These are phyloP conservation scores for Aspergillus sp. DNA, from an alignment of 2,329 filamentous ascomycete species.

Conservation along the genomic window DNA sequence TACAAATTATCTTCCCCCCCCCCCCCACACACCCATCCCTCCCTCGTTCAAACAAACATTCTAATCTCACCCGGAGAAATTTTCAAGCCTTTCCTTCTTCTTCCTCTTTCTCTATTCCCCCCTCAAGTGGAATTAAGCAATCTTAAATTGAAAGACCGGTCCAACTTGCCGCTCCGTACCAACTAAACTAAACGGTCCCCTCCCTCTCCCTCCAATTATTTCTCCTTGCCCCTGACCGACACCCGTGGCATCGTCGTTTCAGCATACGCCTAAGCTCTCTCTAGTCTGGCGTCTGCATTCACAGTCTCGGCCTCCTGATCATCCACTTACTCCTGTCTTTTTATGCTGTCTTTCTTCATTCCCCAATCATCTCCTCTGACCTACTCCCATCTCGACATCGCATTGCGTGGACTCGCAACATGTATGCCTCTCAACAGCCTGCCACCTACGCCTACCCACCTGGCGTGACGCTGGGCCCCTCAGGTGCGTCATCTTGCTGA, in stretches of 20 bases:
- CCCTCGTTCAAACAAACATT: slow-evolving; percentile 1
- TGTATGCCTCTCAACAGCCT: slow-evolving; percentile 35
- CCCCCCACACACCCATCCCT: background rate
- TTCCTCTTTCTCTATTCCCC: background rate
- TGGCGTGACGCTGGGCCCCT: slow-evolving; percentile 34
- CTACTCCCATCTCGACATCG: slow-evolving; percentile 16
- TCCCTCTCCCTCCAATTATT: slow-evolving; percentile 16
- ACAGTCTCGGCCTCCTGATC: slow-evolving; percentile 12
- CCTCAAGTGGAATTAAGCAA: slow-evolving; percentile 7
- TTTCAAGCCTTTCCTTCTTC: background rate
- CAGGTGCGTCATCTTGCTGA: slow-evolving; percentile 35
- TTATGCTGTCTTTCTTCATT: slow-evolving; percentile 13
- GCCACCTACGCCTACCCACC: slow-evolving; percentile 35
- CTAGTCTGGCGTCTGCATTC: slow-evolving; percentile 9
- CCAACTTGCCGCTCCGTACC: slow-evolving; percentile 7
- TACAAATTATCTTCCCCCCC: background rate
- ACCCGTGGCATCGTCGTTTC: slow-evolving; percentile 28
- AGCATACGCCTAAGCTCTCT: slow-evolving; percentile 16
- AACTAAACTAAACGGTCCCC: slow-evolving; percentile 11
- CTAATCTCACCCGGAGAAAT: background rate
- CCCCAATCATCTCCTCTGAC: slow-evolving; percentile 17
- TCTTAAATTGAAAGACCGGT: background rate
- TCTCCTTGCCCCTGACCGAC: slow-evolving; percentile 17
- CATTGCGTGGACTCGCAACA: slow-evolving; percentile 26
- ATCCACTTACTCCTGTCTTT: slow-evolving; percentile 17